These are phyloP conservation scores for Agrostemma githago DNA, from an alignment of 148 eudicot species.

Conservation along the genomic window DNA sequence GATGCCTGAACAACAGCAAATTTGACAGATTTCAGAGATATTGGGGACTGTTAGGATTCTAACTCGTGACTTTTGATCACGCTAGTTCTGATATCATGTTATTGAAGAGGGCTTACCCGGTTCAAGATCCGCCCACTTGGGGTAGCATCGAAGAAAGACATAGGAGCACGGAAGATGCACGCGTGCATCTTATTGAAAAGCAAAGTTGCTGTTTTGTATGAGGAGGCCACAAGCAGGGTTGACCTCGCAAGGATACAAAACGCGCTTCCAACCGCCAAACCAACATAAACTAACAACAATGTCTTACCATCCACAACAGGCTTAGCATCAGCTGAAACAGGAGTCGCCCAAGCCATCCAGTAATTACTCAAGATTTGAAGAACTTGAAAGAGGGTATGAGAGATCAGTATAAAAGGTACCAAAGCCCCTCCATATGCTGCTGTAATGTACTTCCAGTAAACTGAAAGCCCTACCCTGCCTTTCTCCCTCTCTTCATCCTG, in stretches of 20 bases:
- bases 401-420: conserved; percentile 32
- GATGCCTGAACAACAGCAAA: conserved; percentile 43
- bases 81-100: no score
- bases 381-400: conserved; percentile 37
- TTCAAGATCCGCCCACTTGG: conserved; percentile 68
- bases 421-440: conserved; percentile 39
- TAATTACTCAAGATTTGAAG: conserved; percentile 64
- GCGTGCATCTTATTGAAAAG: conserved; percentile 61
- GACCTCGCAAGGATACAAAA: conserved; percentile 51
- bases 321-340: conserved; percentile 38
- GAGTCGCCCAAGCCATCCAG: conserved; percentile 84
- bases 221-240: conserved; percentile 34
- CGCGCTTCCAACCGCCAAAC: conserved; percentile 50
- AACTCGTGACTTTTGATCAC: no score
- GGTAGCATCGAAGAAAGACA: conserved; percentile 80
- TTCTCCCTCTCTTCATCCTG: conserved; percentile 49
- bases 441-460: conserved; percentile 43
- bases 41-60: no score
- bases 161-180: conserved; percentile 69
- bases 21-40: no score
- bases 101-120: conserved; percentile 36
- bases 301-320: conserved; percentile 38
- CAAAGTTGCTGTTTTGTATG: conserved; percentile 52
- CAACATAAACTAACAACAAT: conserved; percentile 49
- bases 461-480: conserved; percentile 49